Evolutionary conservation across 2,329 filamentous ascomycete species (phyloP).

Genomic region (Paecilomyces formosus): DNA sequence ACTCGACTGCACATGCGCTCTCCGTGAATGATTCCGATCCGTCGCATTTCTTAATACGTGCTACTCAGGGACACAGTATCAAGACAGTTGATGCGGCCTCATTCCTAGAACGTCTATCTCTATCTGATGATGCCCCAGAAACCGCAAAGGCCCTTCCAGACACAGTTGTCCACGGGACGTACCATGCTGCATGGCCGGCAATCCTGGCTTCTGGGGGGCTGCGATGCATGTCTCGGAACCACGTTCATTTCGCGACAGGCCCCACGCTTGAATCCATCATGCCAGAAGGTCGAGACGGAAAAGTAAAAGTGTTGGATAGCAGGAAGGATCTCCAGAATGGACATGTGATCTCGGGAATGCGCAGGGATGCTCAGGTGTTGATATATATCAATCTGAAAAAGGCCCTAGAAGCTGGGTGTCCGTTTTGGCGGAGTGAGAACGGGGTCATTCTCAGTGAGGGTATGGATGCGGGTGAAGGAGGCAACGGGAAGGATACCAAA

Average conservation of each 20-base stretch:
- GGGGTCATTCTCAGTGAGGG: constrained; percentile 59
- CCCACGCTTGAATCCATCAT: constrained; percentile 44
- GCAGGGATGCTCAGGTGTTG: constrained; percentile 66
- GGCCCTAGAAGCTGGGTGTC: constrained; percentile 55
- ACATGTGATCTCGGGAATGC: constrained; percentile 70
- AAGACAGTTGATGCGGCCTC: constrained; percentile 60
- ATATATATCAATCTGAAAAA: constrained; percentile 66
- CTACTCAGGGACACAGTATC: constrained; percentile 91
- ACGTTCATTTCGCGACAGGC: constrained; percentile 82
- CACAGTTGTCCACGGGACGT: constrained; percentile 79
- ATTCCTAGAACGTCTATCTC: constrained; percentile 61
- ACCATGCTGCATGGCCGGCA: constrained; percentile 66
- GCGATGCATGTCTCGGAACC: constrained; percentile 72
- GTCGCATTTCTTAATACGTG: constrained; percentile 75
- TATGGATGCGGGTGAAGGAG: constrained; percentile 42
- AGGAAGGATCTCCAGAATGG: constrained; percentile 14
- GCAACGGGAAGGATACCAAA: constrained; percentile 41
- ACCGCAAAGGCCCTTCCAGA: constrained; percentile 43
- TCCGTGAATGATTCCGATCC: constrained; percentile 43
- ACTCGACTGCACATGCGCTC: constrained; percentile 27
- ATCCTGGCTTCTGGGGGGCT: constrained; percentile 75
- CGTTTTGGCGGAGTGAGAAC: constrained; percentile 75
- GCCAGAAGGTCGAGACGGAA: constrained; percentile 13
- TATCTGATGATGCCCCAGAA: constrained; percentile 40
- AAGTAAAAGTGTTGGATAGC: constrained; percentile 10